Conservation (phyloP, 2,329 filamentous ascomycete genomes). For the Cercospora citrullina region DNA sequence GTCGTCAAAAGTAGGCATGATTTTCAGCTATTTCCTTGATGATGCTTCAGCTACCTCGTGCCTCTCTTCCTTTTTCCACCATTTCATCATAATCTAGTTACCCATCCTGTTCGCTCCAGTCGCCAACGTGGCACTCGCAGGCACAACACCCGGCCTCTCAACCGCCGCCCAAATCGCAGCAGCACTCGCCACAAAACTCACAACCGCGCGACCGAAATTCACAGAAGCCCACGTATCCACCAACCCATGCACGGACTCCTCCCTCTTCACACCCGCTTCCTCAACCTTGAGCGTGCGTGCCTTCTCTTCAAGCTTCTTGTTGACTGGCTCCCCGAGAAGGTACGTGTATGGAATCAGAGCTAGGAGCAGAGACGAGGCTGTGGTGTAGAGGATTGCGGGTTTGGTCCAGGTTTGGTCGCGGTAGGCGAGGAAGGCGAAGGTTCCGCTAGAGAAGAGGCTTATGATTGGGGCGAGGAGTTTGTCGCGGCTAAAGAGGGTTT, state of each 20-base stretch:
- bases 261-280: slow-evolving; percentile 43
- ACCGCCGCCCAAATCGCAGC: slow-evolving; percentile 35
- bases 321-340: slow-evolving; percentile 49
- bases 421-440: slow-evolving; percentile 49
- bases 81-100: neutral
- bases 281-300: slow-evolving; percentile 42
- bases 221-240: slow-evolving; percentile 58
- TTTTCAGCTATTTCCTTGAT: too few species aligned
- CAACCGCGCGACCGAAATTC: slow-evolving; percentile 49
- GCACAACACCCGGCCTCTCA: slow-evolving; percentile 33
- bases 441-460: slow-evolving; percentile 43
- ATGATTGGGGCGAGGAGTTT: slow-evolving; percentile 44
- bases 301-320: slow-evolving; percentile 51
- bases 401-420: slow-evolving; percentile 30
- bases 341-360: slow-evolving; percentile 56
- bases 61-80: too few species aligned
- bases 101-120: slow-evolving; percentile 31
- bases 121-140: slow-evolving; percentile 27
- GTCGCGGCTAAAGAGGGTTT: slow-evolving; percentile 45
- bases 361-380: slow-evolving; percentile 50
- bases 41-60: too few species aligned
- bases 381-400: slow-evolving; percentile 48
- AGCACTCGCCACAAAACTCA: slow-evolving; percentile 28
- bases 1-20: too few species aligned
- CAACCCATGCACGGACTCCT: slow-evolving; percentile 53